phyloP scores from a whole-genome alignment of 805 yeast species.

The Wilhelminamyces savonicus region DNA sequence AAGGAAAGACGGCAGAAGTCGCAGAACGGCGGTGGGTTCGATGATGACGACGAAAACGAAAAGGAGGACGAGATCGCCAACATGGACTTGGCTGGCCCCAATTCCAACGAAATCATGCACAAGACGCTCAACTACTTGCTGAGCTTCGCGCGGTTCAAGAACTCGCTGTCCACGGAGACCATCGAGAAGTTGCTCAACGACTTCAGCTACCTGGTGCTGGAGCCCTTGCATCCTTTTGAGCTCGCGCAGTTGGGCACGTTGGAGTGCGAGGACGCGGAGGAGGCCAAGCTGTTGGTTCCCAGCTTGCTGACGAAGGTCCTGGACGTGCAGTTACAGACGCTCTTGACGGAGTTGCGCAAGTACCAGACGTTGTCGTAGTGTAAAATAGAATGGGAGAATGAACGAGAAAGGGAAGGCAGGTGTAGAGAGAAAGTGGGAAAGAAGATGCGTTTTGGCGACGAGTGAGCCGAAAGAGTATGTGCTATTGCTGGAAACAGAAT shows the following conservation, averaged over 20 bases:
- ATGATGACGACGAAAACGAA: constrained; percentile 32
- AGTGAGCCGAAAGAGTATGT: no score
- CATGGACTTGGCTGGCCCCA: constrained; percentile 54
- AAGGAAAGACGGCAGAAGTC: constrained; percentile 50
- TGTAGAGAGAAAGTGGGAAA: no score
- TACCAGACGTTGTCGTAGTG: constrained; percentile 39
- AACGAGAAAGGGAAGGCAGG: no score
- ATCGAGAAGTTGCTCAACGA: constrained; percentile 84
- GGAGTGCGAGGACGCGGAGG: constrained; percentile 94
- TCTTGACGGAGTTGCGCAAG: constrained; percentile 78
- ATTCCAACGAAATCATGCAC: constrained; percentile 81
- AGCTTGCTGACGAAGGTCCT: constrained; percentile 75
- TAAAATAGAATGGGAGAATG: no score
- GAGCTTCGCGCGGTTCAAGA: constrained; percentile 84
- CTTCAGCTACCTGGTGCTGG: constrained; percentile 42
- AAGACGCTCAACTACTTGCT: constrained; percentile 85
- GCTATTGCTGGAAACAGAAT: no score
- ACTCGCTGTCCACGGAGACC: constrained; percentile 86
- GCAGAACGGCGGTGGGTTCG: constrained; percentile 15
- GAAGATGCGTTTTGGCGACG: no score
- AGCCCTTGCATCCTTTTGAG: constrained; percentile 86
- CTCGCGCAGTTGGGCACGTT: constrained; percentile 86
- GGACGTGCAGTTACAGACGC: constrained; percentile 80
- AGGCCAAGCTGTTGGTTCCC: constrained; percentile 91
- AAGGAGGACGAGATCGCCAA: constrained; percentile 41